Base-by-base conservation (phyloP, 345 rosid genomes). In the Turnera subulata region DNA sequence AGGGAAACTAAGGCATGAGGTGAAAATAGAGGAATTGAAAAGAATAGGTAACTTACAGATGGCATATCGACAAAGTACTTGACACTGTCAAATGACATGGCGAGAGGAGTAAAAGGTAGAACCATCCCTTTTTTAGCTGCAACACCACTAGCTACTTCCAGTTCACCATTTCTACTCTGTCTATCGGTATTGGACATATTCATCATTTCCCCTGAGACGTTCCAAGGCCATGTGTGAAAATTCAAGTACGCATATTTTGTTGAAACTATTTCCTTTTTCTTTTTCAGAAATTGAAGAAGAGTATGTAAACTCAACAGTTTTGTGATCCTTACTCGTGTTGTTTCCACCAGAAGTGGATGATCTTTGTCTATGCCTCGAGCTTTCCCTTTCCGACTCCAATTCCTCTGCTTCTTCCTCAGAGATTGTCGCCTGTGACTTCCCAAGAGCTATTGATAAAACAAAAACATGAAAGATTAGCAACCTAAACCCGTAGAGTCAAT, bases 1-100 rank as follows among this genome's bases (percentile, higher is more conserved):
- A n/a, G n/a, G n/a, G n/a, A n/a, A n/a, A n/a, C n/a, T n/a, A n/a
- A n/a, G n/a, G n/a, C n/a, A n/a, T n/a, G n/a, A n/a, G n/a, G n/a
- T n/a, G n/a, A n/a, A n/a, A n/a, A n/a, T n/a, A n/a, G 35, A 3
- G 35, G 8, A 29, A 29, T 29, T 29, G 35, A 29, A 29, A 29
- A 29, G 8, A 29, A 3, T 29, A 29, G 35, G 8, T 4, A 29
- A 29, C 77, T 76, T 75, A 89, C 96, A 45, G 82, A 52, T 35
- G 96, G 96, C 91, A 86, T 89, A 69, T 89, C 89, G 4, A 89
- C 94, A 37, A 66, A 80, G 78, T 85, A 89, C 61, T 79, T 68
- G 44, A 89, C 79, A 35, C 47, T 60, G 42, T 84, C 80, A 12
- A 89, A 89, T 9, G 96, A 84, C 96, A 89, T 86, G 22, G 83